Percentiles rank a stretch among this genome's conserved stretches.
phyloP scores from a whole-genome alignment of 345 rosid species.

The Eucalyptus marginata region DNA sequence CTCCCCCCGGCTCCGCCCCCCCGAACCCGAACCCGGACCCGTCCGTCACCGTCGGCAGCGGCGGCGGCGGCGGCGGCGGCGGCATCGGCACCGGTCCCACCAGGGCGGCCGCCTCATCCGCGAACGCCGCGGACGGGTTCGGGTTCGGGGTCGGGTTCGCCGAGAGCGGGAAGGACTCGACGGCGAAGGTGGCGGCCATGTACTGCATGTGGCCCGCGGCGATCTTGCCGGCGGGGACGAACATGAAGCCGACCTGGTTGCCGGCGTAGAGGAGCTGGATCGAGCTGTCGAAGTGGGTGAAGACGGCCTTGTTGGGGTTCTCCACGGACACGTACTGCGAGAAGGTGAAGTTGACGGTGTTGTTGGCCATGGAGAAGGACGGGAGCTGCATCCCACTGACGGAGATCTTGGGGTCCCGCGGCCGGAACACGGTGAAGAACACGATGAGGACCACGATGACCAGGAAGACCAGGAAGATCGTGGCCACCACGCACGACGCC shows the following conservation, averaged over 20 bases:
- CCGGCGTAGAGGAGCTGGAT: conserved; percentile 87
- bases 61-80: conserved; percentile 20
- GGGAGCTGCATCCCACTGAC: conserved; percentile 89
- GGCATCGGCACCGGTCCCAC: conserved; percentile 34
- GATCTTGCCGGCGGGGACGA: conserved; percentile 94
- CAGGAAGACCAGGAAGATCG: conserved; percentile 66
- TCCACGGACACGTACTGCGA: conserved; percentile 78
- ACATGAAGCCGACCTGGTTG: conserved; percentile 89
- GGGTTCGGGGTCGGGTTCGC: conserved; percentile 5
- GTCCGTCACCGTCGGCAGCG: conserved; percentile 3
- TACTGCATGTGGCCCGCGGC: conserved; percentile 64
- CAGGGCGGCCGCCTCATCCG: conserved; percentile 45
- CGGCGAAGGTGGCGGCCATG: conserved; percentile 94
- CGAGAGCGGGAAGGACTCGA: conserved; percentile 64
- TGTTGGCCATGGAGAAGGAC: conserved; percentile 76
- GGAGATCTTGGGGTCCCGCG: conserved; percentile 80
- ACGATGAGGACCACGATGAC: conserved; percentile 55
- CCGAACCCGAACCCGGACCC: not conserved
- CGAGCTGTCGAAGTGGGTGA: conserved; percentile 90
- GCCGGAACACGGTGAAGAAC: conserved; percentile 89
- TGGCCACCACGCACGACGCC: conserved; percentile 89
- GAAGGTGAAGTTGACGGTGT: conserved; percentile 81
- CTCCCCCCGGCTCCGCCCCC: not conserved
- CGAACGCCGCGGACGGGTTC: not conserved
- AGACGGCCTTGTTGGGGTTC: conserved; percentile 79